Conservation (phyloP, 2,329 filamentous ascomycete genomes). For the Cryphonectria radicalis region DNA sequence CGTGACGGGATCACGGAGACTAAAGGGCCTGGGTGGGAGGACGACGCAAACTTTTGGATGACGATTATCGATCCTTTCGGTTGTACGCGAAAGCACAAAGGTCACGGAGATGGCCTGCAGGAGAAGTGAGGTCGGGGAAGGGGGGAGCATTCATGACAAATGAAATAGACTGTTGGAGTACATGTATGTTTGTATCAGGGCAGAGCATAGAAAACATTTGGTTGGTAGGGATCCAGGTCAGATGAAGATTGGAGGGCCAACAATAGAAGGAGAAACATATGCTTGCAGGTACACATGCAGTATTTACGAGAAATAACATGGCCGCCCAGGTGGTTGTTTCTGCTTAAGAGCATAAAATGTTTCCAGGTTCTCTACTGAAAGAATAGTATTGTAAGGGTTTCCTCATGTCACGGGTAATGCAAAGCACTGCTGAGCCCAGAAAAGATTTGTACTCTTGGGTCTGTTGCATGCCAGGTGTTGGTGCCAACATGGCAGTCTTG, state of each 20-base stretch:
- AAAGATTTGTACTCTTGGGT: background rate
- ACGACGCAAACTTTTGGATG: background rate
- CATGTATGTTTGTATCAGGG: background rate
- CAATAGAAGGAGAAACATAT: no score
- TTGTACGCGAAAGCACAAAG: background rate
- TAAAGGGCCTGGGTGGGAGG: constrained; percentile 1
- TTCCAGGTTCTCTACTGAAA: background rate
- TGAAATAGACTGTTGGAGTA: background rate
- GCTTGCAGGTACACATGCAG: background rate
- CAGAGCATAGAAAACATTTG: background rate
- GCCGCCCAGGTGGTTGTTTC: background rate
- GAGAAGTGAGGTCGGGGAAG: background rate
- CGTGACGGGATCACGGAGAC: constrained; percentile 40
- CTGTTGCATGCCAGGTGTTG: background rate
- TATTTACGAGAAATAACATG: background rate
- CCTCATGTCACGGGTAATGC: background rate
- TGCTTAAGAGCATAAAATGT: background rate
- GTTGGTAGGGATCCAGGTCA: no score
- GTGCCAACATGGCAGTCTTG: background rate
- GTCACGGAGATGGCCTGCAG: background rate
- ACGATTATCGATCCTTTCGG: constrained; percentile 7
- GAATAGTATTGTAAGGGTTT: background rate
- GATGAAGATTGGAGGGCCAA: background rate
- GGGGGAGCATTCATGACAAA: background rate
- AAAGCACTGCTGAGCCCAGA: background rate